Percentiles rank a stretch among this genome's conserved stretches.
Conservation (phyloP, 2,329 filamentous ascomycete species). For the Colletotrichum sp. region DNA sequence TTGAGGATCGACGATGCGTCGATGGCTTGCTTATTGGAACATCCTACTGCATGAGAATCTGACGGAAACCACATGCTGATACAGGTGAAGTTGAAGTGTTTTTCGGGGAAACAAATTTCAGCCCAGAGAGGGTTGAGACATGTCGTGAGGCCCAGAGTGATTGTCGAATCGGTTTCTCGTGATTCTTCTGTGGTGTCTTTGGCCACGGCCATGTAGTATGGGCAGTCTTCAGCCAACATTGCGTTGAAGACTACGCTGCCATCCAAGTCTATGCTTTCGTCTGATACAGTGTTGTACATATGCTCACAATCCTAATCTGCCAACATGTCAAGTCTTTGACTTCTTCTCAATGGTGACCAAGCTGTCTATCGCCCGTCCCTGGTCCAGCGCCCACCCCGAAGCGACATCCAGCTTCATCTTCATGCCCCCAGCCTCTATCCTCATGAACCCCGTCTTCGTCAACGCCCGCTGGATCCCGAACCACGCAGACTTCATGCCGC, state of each 20-base stretch:
- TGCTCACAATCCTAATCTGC: neutral
- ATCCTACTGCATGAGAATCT: neutral
- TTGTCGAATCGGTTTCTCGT: neutral
- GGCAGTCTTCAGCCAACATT: neutral
- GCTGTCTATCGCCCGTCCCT: conserved; percentile 63
- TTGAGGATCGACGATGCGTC: neutral
- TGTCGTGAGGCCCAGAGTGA: neutral
- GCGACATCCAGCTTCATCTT: conserved; percentile 64
- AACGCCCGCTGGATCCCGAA: conserved; percentile 53
- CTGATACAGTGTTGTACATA: neutral
- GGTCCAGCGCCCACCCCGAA: conserved; percentile 63
- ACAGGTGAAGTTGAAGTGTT: neutral
- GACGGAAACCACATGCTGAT: neutral
- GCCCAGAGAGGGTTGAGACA: neutral
- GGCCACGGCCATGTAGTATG: neutral
- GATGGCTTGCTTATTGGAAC: neutral
- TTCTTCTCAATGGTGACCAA: conserved; percentile 38
- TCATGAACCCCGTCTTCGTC: conserved; percentile 61
- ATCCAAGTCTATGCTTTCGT: neutral
- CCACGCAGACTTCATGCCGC: conserved; percentile 47
- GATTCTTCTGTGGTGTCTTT: neutral
- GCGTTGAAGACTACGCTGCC: neutral
- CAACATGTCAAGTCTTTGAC: neutral
- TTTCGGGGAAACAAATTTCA: neutral
- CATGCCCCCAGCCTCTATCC: conserved; percentile 50